Evolutionary conservation across 352 stramenopile species (phyloP).

Genomic region (Thalassiosira delicatula): DNA sequence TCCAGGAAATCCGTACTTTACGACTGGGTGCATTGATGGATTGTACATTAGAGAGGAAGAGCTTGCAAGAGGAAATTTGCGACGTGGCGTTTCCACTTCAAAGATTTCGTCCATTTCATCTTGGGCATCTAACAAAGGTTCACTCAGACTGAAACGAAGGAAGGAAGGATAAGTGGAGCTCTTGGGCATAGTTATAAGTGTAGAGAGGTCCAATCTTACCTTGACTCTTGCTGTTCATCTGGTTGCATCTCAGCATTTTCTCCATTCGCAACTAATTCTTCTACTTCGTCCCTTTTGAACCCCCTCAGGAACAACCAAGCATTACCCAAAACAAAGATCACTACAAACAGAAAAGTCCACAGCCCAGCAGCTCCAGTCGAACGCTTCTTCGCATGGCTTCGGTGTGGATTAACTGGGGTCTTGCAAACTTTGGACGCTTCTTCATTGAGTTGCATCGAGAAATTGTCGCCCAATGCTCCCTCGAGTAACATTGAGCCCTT

Average conservation of each 20-base stretch:
- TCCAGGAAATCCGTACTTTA: conserved; percentile 52
- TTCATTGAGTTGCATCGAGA: conserved; percentile 32
- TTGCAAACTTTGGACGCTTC: conserved; percentile 30
- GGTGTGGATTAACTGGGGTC: conserved; percentile 44
- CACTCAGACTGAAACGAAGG: conserved; percentile 41
- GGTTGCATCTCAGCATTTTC: conserved; percentile 4
- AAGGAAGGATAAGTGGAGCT: neutral
- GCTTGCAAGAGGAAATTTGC: conserved; percentile 60
- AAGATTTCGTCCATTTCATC: conserved; percentile 59
- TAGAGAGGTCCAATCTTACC: conserved; percentile 37
- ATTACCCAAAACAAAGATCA: conserved; percentile 53
- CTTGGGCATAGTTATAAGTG: too few relatives aligned
- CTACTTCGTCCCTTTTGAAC: conserved; percentile 32
- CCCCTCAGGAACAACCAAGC: conserved; percentile 53
- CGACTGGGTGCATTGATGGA: conserved; percentile 41
- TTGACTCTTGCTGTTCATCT: conserved; percentile 34
- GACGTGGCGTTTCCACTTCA: conserved; percentile 51
- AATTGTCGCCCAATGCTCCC: conserved; percentile 21
- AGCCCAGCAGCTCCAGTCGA: conserved; percentile 43
- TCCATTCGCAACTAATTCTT: conserved; percentile 9
- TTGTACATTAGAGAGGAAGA: conserved; percentile 66
- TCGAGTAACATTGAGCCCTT: conserved; percentile 34
- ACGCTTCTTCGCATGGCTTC: conserved; percentile 18
- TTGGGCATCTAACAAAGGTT: conserved; percentile 48
- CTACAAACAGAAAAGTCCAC: conserved; percentile 59